Evolutionary conservation across 139 green algal species (phyloP), one percentile per base, ranked within the genome.

Genomic region (Tetraselmis chui): DNA sequence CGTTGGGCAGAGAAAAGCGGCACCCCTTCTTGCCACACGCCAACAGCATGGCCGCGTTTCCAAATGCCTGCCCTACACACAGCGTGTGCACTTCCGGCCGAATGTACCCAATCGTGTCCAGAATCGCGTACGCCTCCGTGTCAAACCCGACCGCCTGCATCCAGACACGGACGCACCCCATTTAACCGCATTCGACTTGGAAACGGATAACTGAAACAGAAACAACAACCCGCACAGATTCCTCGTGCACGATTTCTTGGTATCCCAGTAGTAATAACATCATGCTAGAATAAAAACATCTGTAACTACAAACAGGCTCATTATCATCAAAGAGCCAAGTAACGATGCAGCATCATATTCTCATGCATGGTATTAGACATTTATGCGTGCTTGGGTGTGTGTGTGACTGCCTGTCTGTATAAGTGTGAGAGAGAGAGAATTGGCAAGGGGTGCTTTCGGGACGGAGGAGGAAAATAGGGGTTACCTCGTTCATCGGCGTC

Each of bases 41-140:
- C 59, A 98, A 87, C 30, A 98, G 86, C 86, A 98, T 97, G n/a
- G 92, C 93, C 1, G 95, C 97, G 83, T 97, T 98, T 23, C 95
- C 95, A 29, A 94, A 91, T 0, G 94, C 94, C 79, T 95, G 87
- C 29, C 94, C 94, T 80, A 97, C 94, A 78, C 93, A 93, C 28
- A 98, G 87, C 23, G 91, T 94, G 29, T 93, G 91, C 32, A 97
- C 91, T 28, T 89, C 79, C 24, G 89, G 87, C 76, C 90, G 87
- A 23, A 93, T 82, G 79, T 93, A 93, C 77, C 90, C 85, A 93
- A 98, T 95, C 18, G 95, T 97, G 32, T 97, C 95, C 1, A 94
- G 93, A 24, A 98, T 91, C 1, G 95, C 95, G 28, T 93, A 97
- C 30, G 94, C 95, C 85, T 98, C 95, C 1, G 91, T 97, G 85